Percentiles rank a stretch among this genome's conserved stretches.
Conservation (phyloP, 208 protist species). For the Crithidia mellificae region DNA sequence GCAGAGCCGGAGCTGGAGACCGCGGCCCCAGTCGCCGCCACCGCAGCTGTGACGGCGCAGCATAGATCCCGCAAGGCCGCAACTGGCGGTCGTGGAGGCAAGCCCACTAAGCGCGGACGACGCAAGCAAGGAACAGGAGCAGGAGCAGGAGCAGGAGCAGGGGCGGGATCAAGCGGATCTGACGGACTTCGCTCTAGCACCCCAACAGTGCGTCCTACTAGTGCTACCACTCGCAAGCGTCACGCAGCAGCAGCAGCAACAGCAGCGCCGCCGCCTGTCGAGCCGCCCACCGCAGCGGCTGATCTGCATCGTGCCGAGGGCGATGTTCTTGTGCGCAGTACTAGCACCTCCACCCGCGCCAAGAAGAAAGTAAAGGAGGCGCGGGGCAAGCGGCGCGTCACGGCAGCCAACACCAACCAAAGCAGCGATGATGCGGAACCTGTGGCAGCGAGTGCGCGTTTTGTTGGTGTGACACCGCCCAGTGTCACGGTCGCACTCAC, state of each 20-base stretch:
- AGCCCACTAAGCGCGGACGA: slow-evolving; percentile 5
- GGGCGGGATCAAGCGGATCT: too few relatives aligned
- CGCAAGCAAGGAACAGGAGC: neutral
- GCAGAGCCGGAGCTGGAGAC: slow-evolving; percentile 20
- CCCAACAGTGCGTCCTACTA: neutral
- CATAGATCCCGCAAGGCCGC: slow-evolving; percentile 3
- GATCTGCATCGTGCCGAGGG: neutral
- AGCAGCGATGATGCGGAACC: neutral
- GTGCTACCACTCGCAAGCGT: neutral
- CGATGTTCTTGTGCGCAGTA: neutral
- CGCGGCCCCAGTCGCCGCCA: neutral
- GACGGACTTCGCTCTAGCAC: neutral
- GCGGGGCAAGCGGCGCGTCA: neutral
- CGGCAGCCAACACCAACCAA: neutral
- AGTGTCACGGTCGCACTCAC: slow-evolving; percentile 1
- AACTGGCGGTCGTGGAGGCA: neutral
- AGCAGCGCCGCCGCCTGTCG: slow-evolving; percentile 2
- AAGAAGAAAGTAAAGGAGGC: slow-evolving; percentile 3
- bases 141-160: too few relatives aligned
- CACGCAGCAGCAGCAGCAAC: too few relatives aligned
- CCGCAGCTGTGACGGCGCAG: neutral
- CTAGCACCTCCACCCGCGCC: neutral
- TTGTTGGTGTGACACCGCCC: neutral
- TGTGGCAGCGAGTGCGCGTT: neutral
- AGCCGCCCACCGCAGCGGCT: neutral